Evolutionary conservation across 2,329 filamentous ascomycete genomes (phyloP).

Genomic region (Epichloe hybrida): DNA sequence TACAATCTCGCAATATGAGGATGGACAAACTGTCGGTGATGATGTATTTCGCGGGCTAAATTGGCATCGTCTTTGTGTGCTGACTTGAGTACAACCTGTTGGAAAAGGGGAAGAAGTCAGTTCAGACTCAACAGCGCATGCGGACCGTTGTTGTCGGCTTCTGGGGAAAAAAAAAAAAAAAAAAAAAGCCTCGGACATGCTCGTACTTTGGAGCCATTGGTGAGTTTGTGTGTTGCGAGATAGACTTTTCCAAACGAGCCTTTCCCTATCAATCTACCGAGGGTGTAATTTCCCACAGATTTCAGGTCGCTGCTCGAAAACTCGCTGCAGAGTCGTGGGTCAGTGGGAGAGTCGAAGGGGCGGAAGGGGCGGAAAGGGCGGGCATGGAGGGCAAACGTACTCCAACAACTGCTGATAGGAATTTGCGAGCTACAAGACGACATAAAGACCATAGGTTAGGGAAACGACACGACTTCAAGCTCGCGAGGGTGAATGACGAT

Average conservation of each 20-base stretch:
- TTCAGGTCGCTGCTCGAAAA: slow-evolving; percentile 86
- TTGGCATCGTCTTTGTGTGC: slow-evolving; percentile 94
- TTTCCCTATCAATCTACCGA: slow-evolving; percentile 83
- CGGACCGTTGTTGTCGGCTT: background rate
- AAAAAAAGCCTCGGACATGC: background rate
- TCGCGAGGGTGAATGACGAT: background rate
- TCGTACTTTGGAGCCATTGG: slow-evolving; percentile 84
- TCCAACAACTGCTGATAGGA: slow-evolving; percentile 94
- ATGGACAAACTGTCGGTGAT: slow-evolving; percentile 94
- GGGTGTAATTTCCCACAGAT: slow-evolving; percentile 85
- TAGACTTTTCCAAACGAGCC: slow-evolving; percentile 98
- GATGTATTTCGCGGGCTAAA: slow-evolving; percentile 92
- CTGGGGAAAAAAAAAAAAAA: background rate
- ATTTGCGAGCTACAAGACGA: slow-evolving; percentile 59
- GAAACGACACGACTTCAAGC: no score
- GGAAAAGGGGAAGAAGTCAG: background rate
- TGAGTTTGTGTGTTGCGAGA: slow-evolving; percentile 89
- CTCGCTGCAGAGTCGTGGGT: slow-evolving; percentile 46
- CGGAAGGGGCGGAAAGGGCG: background rate
- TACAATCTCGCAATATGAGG: slow-evolving; percentile 94
- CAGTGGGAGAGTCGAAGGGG: background rate
- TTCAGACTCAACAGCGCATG: background rate
- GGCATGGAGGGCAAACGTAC: slow-evolving; percentile 37
- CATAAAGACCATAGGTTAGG: background rate
- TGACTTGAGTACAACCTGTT: slow-evolving; percentile 90